Percentiles rank a stretch among this genome's conserved stretches.
Conservation (phyloP, 805 yeast genomes). For the Saturnispora ahearnii region DNA sequence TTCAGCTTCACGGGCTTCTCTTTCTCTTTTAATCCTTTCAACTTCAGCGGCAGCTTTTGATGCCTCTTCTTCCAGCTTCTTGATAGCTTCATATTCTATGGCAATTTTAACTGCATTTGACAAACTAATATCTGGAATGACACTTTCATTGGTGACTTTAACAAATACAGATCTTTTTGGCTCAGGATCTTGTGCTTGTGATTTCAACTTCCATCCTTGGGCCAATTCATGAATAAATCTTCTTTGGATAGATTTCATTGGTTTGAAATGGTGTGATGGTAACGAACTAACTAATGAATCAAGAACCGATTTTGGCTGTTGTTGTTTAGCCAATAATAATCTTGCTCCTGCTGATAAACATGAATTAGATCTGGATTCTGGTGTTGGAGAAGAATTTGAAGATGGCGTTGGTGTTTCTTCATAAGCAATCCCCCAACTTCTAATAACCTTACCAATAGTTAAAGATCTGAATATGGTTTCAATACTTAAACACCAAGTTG, state of each 20-base stretch:
- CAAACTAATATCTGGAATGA: slow-evolving; percentile 38
- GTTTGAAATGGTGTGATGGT: slow-evolving; percentile 50
- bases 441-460: slow-evolving; percentile 5
- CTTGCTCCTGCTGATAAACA: slow-evolving; percentile 5
- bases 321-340: neutral
- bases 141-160: slow-evolving; percentile 26
- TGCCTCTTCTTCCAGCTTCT: slow-evolving; percentile 22
- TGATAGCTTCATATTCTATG: slow-evolving; percentile 26
- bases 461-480: slow-evolving; percentile 38
- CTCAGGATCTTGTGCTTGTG: slow-evolving; percentile 75
- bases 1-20: slow-evolving; percentile 19
- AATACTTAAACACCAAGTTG: slow-evolving; percentile 57
- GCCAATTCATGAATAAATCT: slow-evolving; percentile 63
- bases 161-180: slow-evolving; percentile 69
- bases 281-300: slow-evolving; percentile 29
- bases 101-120: slow-evolving; percentile 33
- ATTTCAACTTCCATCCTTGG: slow-evolving; percentile 44
- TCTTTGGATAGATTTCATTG: slow-evolving; percentile 65
- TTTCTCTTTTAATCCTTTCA: slow-evolving; percentile 22
- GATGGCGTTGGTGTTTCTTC: neutral
- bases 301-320: neutral
- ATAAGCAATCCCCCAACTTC: slow-evolving; percentile 7
- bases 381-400: neutral
- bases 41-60: slow-evolving; percentile 21
- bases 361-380: neutral